These are phyloP conservation scores for Carnegiea gigantea DNA, from an alignment of 179 eudicot genomes.

Conservation along the genomic window DNA sequence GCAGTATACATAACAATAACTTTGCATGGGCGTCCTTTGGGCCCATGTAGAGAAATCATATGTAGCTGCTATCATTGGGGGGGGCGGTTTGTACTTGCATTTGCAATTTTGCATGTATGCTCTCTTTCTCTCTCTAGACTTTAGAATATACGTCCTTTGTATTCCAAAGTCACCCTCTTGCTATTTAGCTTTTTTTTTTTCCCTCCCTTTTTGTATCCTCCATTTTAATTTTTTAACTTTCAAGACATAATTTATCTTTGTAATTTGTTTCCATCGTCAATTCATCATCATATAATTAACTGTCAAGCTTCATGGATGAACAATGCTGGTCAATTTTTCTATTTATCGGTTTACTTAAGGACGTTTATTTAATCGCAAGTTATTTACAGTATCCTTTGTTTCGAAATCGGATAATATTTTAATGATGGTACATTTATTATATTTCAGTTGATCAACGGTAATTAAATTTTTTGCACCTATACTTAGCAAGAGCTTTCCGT, in stretches of 20 bases:
- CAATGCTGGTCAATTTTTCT: neutral
- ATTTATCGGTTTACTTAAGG: neutral
- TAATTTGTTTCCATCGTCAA: conserved; percentile 20
- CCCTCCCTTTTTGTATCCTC: conserved; percentile 1
- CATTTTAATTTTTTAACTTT: conserved; percentile 10
- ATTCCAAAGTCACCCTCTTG: conserved; percentile 2
- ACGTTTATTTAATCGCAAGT: neutral
- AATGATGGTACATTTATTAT: too few relatives aligned
- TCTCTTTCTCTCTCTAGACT: conserved; percentile 5
- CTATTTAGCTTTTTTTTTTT: neutral
- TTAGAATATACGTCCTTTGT: neutral
- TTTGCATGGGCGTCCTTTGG: conserved; percentile 13
- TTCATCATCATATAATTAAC: neutral
- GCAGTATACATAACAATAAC: conserved; percentile 16
- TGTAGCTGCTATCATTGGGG: conserved; percentile 17
- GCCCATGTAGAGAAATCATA: conserved; percentile 15
- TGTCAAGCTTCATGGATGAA: neutral
- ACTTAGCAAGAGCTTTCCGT: too few relatives aligned
- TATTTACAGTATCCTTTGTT: too few relatives aligned
- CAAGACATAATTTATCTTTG: conserved; percentile 23
- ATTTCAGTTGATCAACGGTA: too few relatives aligned
- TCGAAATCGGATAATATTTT: too few relatives aligned
- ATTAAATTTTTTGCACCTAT: too few relatives aligned
- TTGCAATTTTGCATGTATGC: neutral
- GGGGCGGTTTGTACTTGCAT: neutral